Evolutionary conservation across 352 stramenopile species (phyloP), one percentile per base, ranked within the genome.

Genomic region (Globisporangium viniferum): DNA sequence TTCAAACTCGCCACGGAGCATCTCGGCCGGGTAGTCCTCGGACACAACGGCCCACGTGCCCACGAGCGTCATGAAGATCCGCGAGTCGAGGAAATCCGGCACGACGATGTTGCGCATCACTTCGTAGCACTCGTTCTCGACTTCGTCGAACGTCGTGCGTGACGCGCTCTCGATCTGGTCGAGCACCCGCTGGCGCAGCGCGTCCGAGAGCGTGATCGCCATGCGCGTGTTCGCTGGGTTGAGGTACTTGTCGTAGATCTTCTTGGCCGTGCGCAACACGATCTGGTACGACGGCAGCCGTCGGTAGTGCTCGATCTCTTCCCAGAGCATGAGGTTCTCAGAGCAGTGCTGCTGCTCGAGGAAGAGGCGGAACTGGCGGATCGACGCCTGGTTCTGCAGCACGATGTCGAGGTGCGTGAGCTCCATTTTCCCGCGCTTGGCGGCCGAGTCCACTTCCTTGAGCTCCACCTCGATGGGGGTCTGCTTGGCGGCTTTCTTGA

Each of bases 201-300:
- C 77, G 14, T 81, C 68, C 1, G 79, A 75, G 5, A 94, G 55
- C 5, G 77, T 70, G 64, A 94, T 89, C 44, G 77, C 70, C 55
- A 80, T 86, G 27, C 80, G 75, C 31, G 77, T 67, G 67, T 85
- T 92, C 53, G 36, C 73, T 10, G 78, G 80, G 70, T 90, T 91
- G 41, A 94, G 65, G 68, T 92, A 94, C 73, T 94, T 94, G 72
- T 93, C 87, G 69, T 90, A 91, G 59, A 94, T 91, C 66, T 94
- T 94, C 71, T 88, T 88, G 54, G 87, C 87, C 31, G 83, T 90
- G 22, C 87, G 87, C 27, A 92, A 57, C 29, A 94, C 84, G 68
- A 94, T 94, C 75, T 94, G 84, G 73, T 94, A 92, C 27, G 82
- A 92, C 33, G 87, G 87, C 39, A 94, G 71, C 3, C 87, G 75